These are phyloP conservation scores for Linderina pennispora DNA, from an alignment of 192 early-diverging fungal species.

Conservation along the genomic window DNA sequence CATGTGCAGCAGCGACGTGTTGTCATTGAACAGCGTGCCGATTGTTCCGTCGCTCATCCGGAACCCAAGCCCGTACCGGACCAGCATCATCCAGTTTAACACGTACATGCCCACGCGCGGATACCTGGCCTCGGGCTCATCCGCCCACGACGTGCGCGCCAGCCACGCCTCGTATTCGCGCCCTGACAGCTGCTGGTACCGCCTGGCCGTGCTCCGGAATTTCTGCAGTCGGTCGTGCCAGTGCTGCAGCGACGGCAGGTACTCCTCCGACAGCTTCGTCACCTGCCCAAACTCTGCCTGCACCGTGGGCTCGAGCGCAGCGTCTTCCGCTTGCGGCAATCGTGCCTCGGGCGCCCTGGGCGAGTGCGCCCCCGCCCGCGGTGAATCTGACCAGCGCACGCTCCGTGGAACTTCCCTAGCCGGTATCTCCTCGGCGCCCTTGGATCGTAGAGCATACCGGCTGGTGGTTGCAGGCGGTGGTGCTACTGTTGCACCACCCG, in stretches of 20 bases:
- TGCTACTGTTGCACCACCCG: too few relatives aligned
- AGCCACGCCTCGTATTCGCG: constrained; percentile 17
- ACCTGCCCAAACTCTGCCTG: constrained; percentile 34
- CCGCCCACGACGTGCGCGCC: not conserved
- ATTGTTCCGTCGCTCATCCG: constrained; percentile 75
- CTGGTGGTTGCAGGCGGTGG: too few relatives aligned
- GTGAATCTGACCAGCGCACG: too few relatives aligned
- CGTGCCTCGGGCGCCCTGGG: too few relatives aligned
- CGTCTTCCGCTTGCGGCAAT: too few relatives aligned
- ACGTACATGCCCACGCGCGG: constrained; percentile 60
- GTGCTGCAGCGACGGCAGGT: constrained; percentile 28
- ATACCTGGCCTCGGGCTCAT: constrained; percentile 2
- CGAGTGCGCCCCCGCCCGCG: too few relatives aligned
- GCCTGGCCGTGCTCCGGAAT: constrained; percentile 20
- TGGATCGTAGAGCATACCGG: too few relatives aligned
- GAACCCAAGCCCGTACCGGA: constrained; percentile 88
- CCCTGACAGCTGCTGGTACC: constrained; percentile 17
- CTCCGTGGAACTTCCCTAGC: too few relatives aligned
- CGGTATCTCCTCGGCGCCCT: too few relatives aligned
- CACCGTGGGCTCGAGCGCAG: constrained; percentile 7
- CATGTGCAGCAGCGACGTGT: constrained; percentile 56
- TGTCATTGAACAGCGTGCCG: constrained; percentile 89
- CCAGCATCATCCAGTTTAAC: constrained; percentile 79
- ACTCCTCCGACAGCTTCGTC: constrained; percentile 35
- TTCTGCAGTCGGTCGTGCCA: constrained; percentile 29